A percentile compares a stretch with the other conserved stretches of the same genome.
Conservation (phyloP, 202 grass and related monocot species). For the Musa balbisiana region DNA sequence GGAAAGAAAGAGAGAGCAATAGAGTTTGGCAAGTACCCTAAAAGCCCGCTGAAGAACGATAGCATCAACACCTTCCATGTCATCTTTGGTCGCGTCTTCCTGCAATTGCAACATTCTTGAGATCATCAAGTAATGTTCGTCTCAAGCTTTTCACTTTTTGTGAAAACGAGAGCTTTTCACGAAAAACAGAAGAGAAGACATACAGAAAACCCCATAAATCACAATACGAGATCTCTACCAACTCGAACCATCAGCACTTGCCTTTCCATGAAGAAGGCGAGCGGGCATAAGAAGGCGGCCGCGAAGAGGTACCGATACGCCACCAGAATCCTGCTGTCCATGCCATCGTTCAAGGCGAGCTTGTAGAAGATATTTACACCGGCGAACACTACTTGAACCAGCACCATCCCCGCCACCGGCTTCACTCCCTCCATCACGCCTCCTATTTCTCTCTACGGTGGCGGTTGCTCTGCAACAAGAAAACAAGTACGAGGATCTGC, state of each 20-base stretch:
- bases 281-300: conserved; percentile 49
- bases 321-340: conserved; percentile 67
- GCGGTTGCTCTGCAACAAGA: too few relatives aligned
- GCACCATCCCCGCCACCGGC: conserved; percentile 51
- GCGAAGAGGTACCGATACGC: conserved; percentile 83
- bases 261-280: conserved; percentile 74
- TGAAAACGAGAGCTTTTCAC: too few relatives aligned
- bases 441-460: neutral
- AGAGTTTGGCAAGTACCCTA: conserved; percentile 34
- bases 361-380: conserved; percentile 87
- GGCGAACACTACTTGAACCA: conserved; percentile 57
- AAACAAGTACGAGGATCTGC: too few relatives aligned
- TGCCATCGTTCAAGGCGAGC: conserved; percentile 77
- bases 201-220: neutral
- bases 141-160: too few relatives aligned
- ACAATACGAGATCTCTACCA: too few relatives aligned
- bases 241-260: neutral
- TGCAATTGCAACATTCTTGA: conserved; percentile 11
- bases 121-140: too few relatives aligned
- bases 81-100: conserved; percentile 52
- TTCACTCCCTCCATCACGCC: conserved; percentile 30
- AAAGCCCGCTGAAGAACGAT: conserved; percentile 56
- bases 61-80: conserved; percentile 62
- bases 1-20: conserved; percentile 1
- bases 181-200: neutral